Conservation (phyloP, 306 rosid genomes). For the Comarum palustre region DNA sequence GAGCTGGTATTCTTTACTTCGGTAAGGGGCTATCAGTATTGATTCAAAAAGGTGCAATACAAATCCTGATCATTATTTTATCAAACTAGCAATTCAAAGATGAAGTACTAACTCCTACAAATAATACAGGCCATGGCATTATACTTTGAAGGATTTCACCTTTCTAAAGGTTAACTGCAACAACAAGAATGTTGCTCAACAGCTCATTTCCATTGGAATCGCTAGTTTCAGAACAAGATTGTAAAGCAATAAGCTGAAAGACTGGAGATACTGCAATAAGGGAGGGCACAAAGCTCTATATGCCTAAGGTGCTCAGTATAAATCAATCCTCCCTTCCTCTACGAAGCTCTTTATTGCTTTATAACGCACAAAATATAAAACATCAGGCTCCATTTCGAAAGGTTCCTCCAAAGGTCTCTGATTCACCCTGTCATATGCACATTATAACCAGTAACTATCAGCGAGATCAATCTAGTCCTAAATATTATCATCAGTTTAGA, state of each 20-base stretch:
- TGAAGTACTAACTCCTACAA: not conserved
- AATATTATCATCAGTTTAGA: too few species aligned
- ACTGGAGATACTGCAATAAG: not conserved
- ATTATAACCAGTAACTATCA: not conserved
- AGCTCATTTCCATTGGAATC: not conserved
- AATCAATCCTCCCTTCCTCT: slow-evolving; percentile 74
- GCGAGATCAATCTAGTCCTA: too few species aligned
- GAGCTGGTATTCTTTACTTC: too few species aligned
- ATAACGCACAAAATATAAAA: slow-evolving; percentile 69
- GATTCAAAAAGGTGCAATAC: too few species aligned
- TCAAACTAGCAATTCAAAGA: not conserved
- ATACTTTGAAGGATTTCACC: not conserved
- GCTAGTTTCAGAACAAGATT: not conserved
- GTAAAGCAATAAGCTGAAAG: not conserved
- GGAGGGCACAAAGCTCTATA: not conserved
- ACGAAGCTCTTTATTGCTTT: slow-evolving; percentile 75
- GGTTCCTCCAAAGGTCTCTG: slow-evolving; percentile 38
- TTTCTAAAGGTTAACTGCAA: not conserved
- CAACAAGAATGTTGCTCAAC: not conserved
- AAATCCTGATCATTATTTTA: too few species aligned
- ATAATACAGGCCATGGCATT: not conserved
- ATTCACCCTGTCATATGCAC: slow-evolving; percentile 30
- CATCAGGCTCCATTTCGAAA: slow-evolving; percentile 58
- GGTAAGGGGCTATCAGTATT: too few species aligned
- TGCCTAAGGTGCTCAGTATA: slow-evolving; percentile 10